Evolutionary conservation across 208 protist species (phyloP).

Genomic region (Chromosphaera perkinsii): DNA sequence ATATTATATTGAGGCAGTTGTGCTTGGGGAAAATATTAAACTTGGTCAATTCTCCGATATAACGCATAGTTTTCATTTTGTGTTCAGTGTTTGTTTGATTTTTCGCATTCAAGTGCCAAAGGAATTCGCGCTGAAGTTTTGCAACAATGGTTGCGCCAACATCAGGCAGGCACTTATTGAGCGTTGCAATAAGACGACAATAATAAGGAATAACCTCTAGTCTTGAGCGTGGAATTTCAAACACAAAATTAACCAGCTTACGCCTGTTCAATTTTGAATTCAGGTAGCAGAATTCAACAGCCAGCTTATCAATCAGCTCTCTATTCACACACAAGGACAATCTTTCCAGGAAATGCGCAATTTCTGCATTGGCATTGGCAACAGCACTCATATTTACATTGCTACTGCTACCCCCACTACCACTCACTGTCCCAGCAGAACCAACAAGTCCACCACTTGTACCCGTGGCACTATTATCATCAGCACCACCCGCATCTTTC

Average conservation of each 20-base stretch:
- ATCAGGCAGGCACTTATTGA: neutral
- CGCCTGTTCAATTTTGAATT: neutral
- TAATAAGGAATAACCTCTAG: conserved; percentile 9
- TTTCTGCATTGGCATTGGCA: no score
- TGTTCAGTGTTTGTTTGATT: no score
- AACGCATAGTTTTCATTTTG: conserved; percentile 41
- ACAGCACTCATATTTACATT: no score
- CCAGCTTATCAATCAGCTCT: conserved; percentile 19
- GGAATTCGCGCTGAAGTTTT: neutral
- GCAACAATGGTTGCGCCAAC: neutral
- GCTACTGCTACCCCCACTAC: no score
- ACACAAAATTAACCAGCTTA: neutral
- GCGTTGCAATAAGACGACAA: conserved; percentile 8
- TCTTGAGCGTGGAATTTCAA: neutral
- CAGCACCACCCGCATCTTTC: no score
- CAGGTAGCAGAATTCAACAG: conserved; percentile 11
- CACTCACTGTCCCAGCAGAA: no score
- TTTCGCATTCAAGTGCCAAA: neutral
- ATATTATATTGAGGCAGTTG: conserved; percentile 1
- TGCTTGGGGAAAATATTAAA: conserved; percentile 33
- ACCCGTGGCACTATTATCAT: no score
- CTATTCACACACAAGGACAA: no score
- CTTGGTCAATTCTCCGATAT: conserved; percentile 50
- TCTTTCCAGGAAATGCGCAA: no score
- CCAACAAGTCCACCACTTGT: no score